Percentiles rank a stretch among this genome's conserved stretches.
phyloP scores from a whole-genome alignment of 352 stramenopile genomes.

The Hyaloperonospora brassicae region DNA sequence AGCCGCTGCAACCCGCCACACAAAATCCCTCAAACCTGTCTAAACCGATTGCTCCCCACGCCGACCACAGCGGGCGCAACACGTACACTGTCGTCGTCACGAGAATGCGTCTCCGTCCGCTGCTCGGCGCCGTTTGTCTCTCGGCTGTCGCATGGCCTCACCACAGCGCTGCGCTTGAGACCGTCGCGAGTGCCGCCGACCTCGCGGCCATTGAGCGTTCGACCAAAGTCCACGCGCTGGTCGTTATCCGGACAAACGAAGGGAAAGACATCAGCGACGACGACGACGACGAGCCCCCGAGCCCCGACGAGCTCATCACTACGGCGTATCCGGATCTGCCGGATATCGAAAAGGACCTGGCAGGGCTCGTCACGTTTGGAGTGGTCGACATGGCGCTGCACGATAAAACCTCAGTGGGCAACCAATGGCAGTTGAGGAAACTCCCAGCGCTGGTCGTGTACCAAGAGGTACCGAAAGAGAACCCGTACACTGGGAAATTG shows the following conservation, averaged over 20 bases:
- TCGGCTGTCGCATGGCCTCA: constrained; percentile 10
- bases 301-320: constrained; percentile 21
- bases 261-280: neutral
- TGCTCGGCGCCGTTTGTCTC: constrained; percentile 16
- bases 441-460: constrained; percentile 54
- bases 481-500: constrained; percentile 61
- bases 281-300: constrained; percentile 4
- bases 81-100: neutral
- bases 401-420: constrained; percentile 27
- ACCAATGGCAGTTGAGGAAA: constrained; percentile 46
- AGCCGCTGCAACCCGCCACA: no score
- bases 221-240: constrained; percentile 25
- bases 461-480: constrained; percentile 51
- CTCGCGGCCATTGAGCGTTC: constrained; percentile 28
- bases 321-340: constrained; percentile 33
- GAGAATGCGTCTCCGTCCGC: constrained; percentile 7
- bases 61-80: constrained; percentile 5
- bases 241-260: constrained; percentile 24
- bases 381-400: constrained; percentile 32
- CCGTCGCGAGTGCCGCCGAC: constrained; percentile 19
- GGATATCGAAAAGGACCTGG: constrained; percentile 37
- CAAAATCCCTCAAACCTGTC: constrained; percentile 4
- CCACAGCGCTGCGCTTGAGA: constrained; percentile 10
- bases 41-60: constrained; percentile 5
- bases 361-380: constrained; percentile 36